These are phyloP conservation scores for Silene coronaria DNA, from an alignment of 179 eudicot genomes.

Conservation along the genomic window DNA sequence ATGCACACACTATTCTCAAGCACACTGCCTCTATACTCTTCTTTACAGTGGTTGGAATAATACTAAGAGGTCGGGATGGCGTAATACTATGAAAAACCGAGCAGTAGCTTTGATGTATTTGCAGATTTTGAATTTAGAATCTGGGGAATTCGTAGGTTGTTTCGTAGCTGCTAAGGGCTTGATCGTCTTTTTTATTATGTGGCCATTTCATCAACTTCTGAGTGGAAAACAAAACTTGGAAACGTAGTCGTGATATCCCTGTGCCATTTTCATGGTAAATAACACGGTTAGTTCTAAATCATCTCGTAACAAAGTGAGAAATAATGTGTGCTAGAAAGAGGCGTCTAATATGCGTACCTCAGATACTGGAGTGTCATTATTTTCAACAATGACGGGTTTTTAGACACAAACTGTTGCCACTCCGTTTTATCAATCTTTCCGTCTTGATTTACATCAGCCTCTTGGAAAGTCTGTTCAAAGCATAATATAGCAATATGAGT, in stretches of 20 bases:
- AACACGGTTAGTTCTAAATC: neutral
- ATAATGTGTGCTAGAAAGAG: neutral
- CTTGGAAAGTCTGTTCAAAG: constrained; percentile 63
- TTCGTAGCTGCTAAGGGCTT: constrained; percentile 8
- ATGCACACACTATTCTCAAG: constrained; percentile 14
- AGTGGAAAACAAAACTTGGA: constrained; percentile 82
- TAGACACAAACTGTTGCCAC: constrained; percentile 70
- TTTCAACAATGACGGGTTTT: constrained; percentile 70
- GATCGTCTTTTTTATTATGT: constrained; percentile 30
- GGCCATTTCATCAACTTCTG: constrained; percentile 78
- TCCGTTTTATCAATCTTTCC: constrained; percentile 81
- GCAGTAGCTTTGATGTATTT: constrained; percentile 14
- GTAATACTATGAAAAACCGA: neutral
- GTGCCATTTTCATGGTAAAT: constrained; percentile 17
- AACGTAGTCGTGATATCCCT: constrained; percentile 91
- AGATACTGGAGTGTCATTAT: constrained; percentile 91
- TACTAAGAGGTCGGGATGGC: neutral
- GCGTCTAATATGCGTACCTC: constrained; percentile 36
- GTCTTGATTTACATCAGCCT: constrained; percentile 73
- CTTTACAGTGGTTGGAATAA: constrained; percentile 21
- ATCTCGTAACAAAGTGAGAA: neutral
- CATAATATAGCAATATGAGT: neutral
- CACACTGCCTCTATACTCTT: constrained; percentile 19
- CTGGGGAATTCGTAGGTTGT: neutral
- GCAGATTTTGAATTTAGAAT: constrained; percentile 18